Evolutionary conservation across 1,139 yeast species (phyloP).

Genomic region (Yamadazyma epiphylla): DNA sequence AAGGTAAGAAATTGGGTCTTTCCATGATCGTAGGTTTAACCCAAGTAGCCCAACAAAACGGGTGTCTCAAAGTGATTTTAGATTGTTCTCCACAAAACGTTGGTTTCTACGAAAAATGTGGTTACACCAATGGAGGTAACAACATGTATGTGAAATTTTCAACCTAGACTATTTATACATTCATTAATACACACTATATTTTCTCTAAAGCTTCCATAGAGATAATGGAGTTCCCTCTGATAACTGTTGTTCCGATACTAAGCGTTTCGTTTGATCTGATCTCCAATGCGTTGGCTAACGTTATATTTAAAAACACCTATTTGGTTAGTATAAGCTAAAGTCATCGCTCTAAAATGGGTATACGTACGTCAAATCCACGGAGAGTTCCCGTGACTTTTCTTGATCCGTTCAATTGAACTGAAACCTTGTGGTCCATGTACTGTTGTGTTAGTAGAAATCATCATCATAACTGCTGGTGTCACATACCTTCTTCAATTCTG

Average conservation of each 20-base stretch:
- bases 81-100: constrained; percentile 84
- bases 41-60: constrained; percentile 51
- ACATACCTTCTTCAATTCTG: constrained; percentile 52
- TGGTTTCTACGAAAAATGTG: constrained; percentile 88
- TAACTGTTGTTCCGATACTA: constrained; percentile 54
- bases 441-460: constrained; percentile 24
- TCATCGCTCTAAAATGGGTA: not conserved
- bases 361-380: constrained; percentile 70
- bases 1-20: constrained; percentile 79
- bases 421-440: constrained; percentile 75
- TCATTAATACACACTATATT: constrained; percentile 12
- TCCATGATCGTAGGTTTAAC: constrained; percentile 62
- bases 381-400: constrained; percentile 70
- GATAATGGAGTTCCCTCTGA: constrained; percentile 61
- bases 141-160: constrained; percentile 51
- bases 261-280: constrained; percentile 45
- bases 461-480: not conserved
- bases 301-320: constrained; percentile 64
- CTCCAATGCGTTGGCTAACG: constrained; percentile 71
- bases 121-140: constrained; percentile 58
- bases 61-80: constrained; percentile 84
- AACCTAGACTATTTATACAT: not conserved
- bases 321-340: constrained; percentile 15
- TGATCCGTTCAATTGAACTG: constrained; percentile 69
- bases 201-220: constrained; percentile 42